Conservation (phyloP, 2,329 filamentous ascomycete genomes). For the Aspergillus sp. region DNA sequence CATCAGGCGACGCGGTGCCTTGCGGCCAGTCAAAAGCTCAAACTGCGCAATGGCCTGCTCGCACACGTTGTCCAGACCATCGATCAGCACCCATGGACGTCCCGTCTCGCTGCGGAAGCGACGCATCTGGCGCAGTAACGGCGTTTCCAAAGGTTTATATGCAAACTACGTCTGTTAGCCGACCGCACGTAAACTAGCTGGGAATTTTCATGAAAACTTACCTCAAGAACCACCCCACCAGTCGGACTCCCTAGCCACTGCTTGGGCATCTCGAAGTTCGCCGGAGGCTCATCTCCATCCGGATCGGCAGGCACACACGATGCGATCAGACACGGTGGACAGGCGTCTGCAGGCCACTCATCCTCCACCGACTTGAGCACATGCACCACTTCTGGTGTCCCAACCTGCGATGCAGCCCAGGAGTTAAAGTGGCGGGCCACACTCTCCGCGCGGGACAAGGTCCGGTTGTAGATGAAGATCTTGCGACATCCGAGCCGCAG, state of each 20-base stretch:
- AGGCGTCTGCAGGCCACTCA: slow-evolving; percentile 62
- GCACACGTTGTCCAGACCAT: slow-evolving; percentile 71
- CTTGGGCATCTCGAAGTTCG: slow-evolving; percentile 66
- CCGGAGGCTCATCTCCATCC: slow-evolving; percentile 61
- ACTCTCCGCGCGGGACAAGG: slow-evolving; percentile 62
- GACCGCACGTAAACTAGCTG: neutral
- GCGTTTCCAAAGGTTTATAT: slow-evolving; percentile 71
- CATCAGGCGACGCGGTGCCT: slow-evolving; percentile 70
- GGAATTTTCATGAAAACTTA: slow-evolving; percentile 36
- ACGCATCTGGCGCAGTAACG: slow-evolving; percentile 67
- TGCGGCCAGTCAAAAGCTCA: slow-evolving; percentile 72
- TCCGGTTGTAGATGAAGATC: slow-evolving; percentile 73
- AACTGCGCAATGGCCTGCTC: slow-evolving; percentile 82
- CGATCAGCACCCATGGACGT: slow-evolving; percentile 66
- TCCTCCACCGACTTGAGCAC: slow-evolving; percentile 60
- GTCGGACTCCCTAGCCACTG: slow-evolving; percentile 70
- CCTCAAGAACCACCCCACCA: slow-evolving; percentile 72
- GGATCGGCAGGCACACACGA: slow-evolving; percentile 73
- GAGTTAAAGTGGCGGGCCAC: slow-evolving; percentile 68
- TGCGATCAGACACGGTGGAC: slow-evolving; percentile 69
- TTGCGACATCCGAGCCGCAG: slow-evolving; percentile 73
- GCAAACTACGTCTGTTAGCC: slow-evolving; percentile 39
- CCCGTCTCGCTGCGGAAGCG: slow-evolving; percentile 54
- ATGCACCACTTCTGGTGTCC: slow-evolving; percentile 34
- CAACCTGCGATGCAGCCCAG: slow-evolving; percentile 41